Conservation (phyloP, 2,329 filamentous ascomycete species). For the Talaromyces amestolkiae region DNA sequence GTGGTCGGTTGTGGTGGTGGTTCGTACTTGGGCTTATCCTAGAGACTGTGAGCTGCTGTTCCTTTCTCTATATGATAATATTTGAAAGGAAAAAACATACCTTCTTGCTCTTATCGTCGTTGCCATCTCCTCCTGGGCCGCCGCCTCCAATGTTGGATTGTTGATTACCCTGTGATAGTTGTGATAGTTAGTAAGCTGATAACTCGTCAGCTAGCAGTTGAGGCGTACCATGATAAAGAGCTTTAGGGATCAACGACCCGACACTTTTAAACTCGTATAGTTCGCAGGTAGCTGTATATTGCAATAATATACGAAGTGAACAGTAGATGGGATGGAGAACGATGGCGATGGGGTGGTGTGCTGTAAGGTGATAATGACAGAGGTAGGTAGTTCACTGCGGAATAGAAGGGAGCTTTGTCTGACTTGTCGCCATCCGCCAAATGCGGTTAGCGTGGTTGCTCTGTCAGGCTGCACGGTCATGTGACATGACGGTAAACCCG, state of each 20-base stretch:
- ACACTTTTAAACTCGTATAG: not conserved
- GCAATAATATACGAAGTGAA: not conserved
- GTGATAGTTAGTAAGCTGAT: constrained; percentile 12
- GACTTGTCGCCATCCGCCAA: constrained; percentile 9
- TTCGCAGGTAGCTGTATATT: not conserved
- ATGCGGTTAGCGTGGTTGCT: not conserved
- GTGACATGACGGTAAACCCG: constrained; percentile 10
- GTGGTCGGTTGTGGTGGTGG: constrained; percentile 95
- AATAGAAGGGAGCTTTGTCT: constrained; percentile 7
- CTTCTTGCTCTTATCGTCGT: constrained; percentile 92
- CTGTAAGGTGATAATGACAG: not conserved
- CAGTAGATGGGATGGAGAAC: not conserved
- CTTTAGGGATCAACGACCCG: constrained; percentile 8
- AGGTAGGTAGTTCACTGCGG: constrained; percentile 7
- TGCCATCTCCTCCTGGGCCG: constrained; percentile 65
- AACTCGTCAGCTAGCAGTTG: not conserved
- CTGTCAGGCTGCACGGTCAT: not conserved
- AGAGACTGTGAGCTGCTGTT: not conserved
- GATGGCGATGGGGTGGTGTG: constrained; percentile 2
- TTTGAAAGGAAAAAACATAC: constrained; percentile 51
- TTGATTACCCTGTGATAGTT: constrained; percentile 46
- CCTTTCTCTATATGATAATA: constrained; percentile 4
- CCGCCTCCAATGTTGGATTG: constrained; percentile 81
- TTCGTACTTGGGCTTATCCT: constrained; percentile 99
- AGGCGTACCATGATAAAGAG: constrained; percentile 18